Base-by-base conservation (phyloP, 2,329 filamentous ascomycete species). In the Trichoderma sp. region DNA sequence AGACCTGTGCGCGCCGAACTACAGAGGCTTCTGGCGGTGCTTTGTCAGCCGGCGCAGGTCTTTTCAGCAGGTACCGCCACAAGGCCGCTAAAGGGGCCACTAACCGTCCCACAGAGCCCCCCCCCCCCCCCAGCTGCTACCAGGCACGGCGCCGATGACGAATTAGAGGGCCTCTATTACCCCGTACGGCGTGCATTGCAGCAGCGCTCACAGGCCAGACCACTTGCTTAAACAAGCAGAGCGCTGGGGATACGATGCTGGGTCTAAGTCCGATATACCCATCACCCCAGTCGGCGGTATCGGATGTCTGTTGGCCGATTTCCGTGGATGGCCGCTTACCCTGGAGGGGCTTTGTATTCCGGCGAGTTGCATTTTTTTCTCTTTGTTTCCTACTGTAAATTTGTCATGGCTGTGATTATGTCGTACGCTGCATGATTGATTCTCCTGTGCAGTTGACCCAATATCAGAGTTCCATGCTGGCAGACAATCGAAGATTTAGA, bases 281-380 rank as follows among this genome's bases (percentile, higher is more conserved):
- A 60, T 60, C 32, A 49, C 18, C 52, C 56, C 18, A n/a, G 28
- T 32, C 65, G 65, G 69, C 43, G 34, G 69, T 68, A 63, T 63
- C 51, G 69, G 69, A 70, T 4, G 56, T 52, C 24, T n/a, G 2
- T 56, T n/a, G 54, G 2, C 54, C 54, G n/a, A 56, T 32, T 18
- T 18, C 54, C 54, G 54, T 56, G 5, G 54, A 4, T 21, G 13
- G 26, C 26, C 26, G 28, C 16, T 18, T 56, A 56, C 54, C 54
- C 54, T 56, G 11, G 54, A 56, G 18, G 11, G 39, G 18, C 11
- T 54, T 11, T 28, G 5, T n/a, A 43, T 43, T 18, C 16, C 39
- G 16, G n/a, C 14, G 18, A 8, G 3, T 43, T 43, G 16, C 8
- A 18, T 18, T 18, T 54, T 28, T 10, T 28, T 14, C 13, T 54